Conservation (phyloP, 768 basidiomycete genomes). For the Cystobasidium tubakii region DNA sequence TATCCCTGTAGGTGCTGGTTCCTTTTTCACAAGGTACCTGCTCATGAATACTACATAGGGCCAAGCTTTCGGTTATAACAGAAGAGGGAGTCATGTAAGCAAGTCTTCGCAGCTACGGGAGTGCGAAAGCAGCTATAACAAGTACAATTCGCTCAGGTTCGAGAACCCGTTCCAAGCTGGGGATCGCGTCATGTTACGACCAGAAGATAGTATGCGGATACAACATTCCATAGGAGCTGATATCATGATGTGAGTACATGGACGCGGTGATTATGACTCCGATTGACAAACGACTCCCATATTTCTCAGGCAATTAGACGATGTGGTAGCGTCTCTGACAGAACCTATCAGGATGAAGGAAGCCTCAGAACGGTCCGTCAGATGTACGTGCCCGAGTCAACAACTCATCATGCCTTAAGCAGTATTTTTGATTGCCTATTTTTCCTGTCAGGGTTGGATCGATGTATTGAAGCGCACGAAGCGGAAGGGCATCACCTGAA, state of each 20-base stretch:
- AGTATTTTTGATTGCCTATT: too few relatives aligned
- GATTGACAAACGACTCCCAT: too few relatives aligned
- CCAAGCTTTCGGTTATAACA: constrained; percentile 57
- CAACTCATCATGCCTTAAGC: background rate
- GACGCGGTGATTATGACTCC: too few relatives aligned
- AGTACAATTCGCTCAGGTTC: constrained; percentile 58
- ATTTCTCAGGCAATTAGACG: constrained; percentile 39
- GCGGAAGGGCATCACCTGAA: constrained; percentile 59
- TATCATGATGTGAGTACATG: constrained; percentile 78
- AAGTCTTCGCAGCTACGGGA: background rate
- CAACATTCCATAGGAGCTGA: constrained; percentile 87
- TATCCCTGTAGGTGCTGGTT: constrained; percentile 64
- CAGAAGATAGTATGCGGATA: constrained; percentile 83
- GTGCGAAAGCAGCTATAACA: constrained; percentile 55
- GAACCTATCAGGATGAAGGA: constrained; percentile 74
- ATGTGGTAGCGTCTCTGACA: constrained; percentile 69
- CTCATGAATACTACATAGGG: constrained; percentile 47
- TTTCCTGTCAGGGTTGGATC: constrained; percentile 78
- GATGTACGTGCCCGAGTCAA: constrained; percentile 50
- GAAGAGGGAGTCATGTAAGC: constrained; percentile 66
- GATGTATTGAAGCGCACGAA: constrained; percentile 73
- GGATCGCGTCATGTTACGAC: constrained; percentile 52
- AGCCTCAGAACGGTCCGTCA: constrained; percentile 78
- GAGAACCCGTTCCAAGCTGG: constrained; percentile 44
- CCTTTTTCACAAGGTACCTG: background rate